These are phyloP conservation scores for Bassia scoparia DNA, from an alignment of 148 eudicot species.

Conservation along the genomic window DNA sequence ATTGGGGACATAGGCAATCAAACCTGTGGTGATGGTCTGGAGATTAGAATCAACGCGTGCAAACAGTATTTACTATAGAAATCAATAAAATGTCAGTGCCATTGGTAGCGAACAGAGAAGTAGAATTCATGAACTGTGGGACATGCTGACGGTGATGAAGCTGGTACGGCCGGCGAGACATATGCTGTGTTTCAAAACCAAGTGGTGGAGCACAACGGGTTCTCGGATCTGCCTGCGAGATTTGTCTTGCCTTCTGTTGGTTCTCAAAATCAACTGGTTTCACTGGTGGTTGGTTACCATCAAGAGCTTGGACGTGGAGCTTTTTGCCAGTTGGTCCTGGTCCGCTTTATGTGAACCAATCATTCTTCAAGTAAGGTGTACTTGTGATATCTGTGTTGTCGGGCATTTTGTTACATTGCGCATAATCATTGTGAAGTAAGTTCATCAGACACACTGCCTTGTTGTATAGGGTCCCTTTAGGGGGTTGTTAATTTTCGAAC, in stretches of 20 bases:
- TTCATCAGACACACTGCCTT: too few species aligned
- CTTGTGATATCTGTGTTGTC: too few species aligned
- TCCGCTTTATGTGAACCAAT: too few species aligned
- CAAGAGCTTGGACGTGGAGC: too few species aligned
- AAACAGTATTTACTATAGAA: constrained; percentile 41
- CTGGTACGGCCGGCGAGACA: constrained; percentile 32
- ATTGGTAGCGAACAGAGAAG: constrained; percentile 35
- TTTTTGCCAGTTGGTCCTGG: too few species aligned
- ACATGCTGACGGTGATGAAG: constrained; percentile 18
- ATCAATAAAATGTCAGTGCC: constrained; percentile 44
- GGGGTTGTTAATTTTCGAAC: too few species aligned
- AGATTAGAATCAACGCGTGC: constrained; percentile 38
- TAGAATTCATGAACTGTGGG: constrained; percentile 15
- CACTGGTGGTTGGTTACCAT: too few species aligned
- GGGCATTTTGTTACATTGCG: too few species aligned
- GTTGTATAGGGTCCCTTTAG: too few species aligned
- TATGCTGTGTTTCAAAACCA: constrained; percentile 46
- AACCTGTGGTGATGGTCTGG: constrained; percentile 22
- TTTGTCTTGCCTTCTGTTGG: constrained; percentile 66
- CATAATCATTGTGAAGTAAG: too few species aligned
- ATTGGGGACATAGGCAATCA: constrained; percentile 15
- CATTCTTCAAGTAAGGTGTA: too few species aligned
- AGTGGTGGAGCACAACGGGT: constrained; percentile 64
- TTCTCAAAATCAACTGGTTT: constrained; percentile 62
- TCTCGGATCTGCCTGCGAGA: constrained; percentile 76